Percentiles rank a stretch among this genome's conserved stretches.
Evolutionary conservation across 2,329 filamentous ascomycete species (phyloP).

Genomic region (Neopestalotiopsis clavispora): DNA sequence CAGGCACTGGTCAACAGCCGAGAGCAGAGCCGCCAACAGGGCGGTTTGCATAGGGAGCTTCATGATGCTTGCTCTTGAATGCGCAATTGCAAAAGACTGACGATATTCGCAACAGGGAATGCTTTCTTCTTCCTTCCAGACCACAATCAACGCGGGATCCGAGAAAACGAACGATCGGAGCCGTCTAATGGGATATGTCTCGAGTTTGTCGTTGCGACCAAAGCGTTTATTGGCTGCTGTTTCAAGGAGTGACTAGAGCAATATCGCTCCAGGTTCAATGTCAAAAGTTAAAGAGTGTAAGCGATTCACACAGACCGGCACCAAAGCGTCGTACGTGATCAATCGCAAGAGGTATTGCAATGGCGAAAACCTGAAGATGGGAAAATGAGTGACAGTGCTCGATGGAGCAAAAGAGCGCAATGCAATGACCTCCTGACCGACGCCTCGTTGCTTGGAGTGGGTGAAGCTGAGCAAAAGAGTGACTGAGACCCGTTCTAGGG

Average conservation of each 20-base stretch:
- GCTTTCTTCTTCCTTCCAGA: not conserved
- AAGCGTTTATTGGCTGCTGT: not conserved
- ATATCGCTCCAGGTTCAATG: not conserved
- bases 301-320: not conserved
- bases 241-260: constrained; percentile 2
- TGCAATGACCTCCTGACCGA: constrained; percentile 1
- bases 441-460: not conserved
- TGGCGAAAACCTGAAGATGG: not conserved
- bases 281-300: not conserved
- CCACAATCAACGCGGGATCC: not conserved
- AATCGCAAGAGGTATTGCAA: not conserved
- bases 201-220: not conserved
- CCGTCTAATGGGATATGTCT: not conserved
- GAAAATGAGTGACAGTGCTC: not conserved
- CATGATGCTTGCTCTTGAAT: constrained; percentile 45
- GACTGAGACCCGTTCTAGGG: constrained; percentile 1
- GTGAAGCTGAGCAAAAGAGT: not conserved
- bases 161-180: not conserved
- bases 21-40: constrained; percentile 53
- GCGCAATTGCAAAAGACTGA: constrained; percentile 25
- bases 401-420: not conserved
- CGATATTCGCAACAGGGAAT: not conserved
- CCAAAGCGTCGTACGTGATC: not conserved
- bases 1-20: constrained; percentile 46
- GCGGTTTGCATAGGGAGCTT: constrained; percentile 56